phyloP scores from a whole-genome alignment of 2,329 filamentous ascomycete species.

The Fusarium fujikuroi region DNA sequence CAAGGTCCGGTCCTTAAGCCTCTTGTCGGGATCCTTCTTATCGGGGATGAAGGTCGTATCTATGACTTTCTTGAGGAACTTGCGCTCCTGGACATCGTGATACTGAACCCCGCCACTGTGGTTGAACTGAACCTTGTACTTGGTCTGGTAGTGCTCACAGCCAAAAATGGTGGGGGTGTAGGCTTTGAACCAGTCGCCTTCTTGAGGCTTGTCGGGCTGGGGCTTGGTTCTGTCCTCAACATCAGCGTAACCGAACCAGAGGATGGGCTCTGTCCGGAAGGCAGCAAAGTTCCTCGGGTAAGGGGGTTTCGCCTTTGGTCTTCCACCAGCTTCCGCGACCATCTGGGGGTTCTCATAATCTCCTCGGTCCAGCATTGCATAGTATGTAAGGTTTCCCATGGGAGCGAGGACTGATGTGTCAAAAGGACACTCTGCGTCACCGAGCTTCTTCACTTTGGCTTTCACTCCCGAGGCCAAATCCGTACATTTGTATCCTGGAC shows the following conservation, averaged over 20 bases:
- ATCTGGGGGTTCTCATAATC: constrained; percentile 38
- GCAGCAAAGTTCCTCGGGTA: constrained; percentile 38
- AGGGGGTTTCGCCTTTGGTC: constrained; percentile 22
- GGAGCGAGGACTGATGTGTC: constrained; percentile 32
- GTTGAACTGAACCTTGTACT: constrained; percentile 40
- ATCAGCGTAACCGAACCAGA: constrained; percentile 42
- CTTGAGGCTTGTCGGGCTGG: constrained; percentile 19
- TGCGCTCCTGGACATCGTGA: constrained; percentile 28
- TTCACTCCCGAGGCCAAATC: constrained; percentile 27
- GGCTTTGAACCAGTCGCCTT: constrained; percentile 33
- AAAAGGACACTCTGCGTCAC: constrained; percentile 33
- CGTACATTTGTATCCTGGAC: constrained; percentile 38
- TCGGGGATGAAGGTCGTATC: constrained; percentile 30
- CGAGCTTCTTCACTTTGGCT: constrained; percentile 27
- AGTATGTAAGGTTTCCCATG: constrained; percentile 36
- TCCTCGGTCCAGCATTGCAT: constrained; percentile 31
- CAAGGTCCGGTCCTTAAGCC: constrained; percentile 32
- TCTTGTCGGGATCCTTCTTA: constrained; percentile 25
- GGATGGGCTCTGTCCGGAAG: constrained; percentile 39
- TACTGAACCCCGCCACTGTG: constrained; percentile 36
- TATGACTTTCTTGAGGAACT: constrained; percentile 32
- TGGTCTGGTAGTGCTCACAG: constrained; percentile 40
- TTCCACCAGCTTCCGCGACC: constrained; percentile 7
- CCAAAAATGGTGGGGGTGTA: constrained; percentile 44
- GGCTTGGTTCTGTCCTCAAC: constrained; percentile 31